Evolutionary conservation across 768 basidiomycete species (phyloP), one percentile per base, ranked within the genome.

Genomic region (Trametes cingulata): DNA sequence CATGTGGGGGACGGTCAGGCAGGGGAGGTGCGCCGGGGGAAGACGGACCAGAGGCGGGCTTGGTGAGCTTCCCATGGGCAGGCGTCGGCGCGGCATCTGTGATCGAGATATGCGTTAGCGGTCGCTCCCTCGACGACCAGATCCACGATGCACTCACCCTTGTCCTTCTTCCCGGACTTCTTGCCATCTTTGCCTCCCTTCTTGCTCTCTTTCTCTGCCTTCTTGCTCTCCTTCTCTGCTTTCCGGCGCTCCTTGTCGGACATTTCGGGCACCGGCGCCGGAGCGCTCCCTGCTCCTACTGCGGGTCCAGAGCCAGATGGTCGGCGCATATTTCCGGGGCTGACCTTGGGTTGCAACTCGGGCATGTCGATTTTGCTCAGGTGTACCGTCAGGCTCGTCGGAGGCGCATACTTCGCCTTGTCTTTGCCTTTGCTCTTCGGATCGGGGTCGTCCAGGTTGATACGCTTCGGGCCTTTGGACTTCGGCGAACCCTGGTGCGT

Each of bases 291-390:
- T n/a, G 29, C 56, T 68, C 71, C 62, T 1, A 33, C 29, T 33
- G 29, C 29, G 10, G 29, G 29, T 33, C 29, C 6, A 10, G 60
- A 50, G 6, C 70, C 69, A 3, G 60, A 61, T 2, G 60, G 22
- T 36, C 55, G 54, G 1, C 56, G 56, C 37, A 13, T 33, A 25
- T 25, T 48, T 29, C 35, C 39, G 63, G 62, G 36, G 4, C 55
- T 58, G 15, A 29, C 77, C 67, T 60, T 81, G 3, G 89, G 88
- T 66, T 82, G 81, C 15, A 94, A 80, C 69, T 94, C 91, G 0
- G 91, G 91, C 84, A 94, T 93, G 14, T 86, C 78, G 48, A 94
- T 91, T 78, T 93, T 93, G 78, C 90, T 91, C 17, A 94, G 73
- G 71, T 93, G 91, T 1, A 93, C 79, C 0, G 79, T 80, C 0